Base-by-base conservation (phyloP, 202 grass and related monocot species). In the Dendrocalamus latiflorus region DNA sequence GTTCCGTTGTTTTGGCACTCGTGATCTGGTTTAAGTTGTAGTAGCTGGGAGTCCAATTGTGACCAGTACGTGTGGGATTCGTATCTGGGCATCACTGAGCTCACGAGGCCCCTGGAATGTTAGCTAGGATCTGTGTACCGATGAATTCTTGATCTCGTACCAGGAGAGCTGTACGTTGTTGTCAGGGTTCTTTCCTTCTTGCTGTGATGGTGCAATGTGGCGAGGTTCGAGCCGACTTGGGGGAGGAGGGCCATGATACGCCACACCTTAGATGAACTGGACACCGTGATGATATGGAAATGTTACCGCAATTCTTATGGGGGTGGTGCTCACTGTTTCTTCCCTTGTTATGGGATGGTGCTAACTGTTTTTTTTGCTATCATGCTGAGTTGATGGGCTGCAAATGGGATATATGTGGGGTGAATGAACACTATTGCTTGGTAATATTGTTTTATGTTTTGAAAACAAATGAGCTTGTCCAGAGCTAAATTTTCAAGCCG, bases 161-260 rank as follows among this genome's bases (percentile, higher is more conserved):
- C 15, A 7, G 54, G 11, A 7, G 42, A 53, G 65, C 66, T 50
- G 9, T 49, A 20, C 63, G 36, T 62, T 68, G 67, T 9, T 78
- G 33, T 11, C 15, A 12, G 36, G 34, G 9, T 66, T 66, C 12
- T 62, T 39, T 53, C 6, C 13, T 43, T 72, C 33, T 17, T 25
- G 1, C 67, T 18, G 8, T 72, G 57, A 33, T 79, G 34, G 65
- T 56, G 77, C 70, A 89, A 76, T 76, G 82, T 64, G 44, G 25
- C 9, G 64, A 48, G 28, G 49, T 84, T 74, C 2, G 30, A 56
- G 61, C 60, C 54, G 48, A 42, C 20, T 42, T 67, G 17, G 33
- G 47, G 61, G 9, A 25, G 18, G n/a, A 34, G 39, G n/a, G 45
- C 20, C 18, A 10, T 53, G 76, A 51, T 50, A 16, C 4, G 20